Evolutionary conservation across 768 basidiomycete species (phyloP), one percentile per base, ranked within the genome.

Genomic region (Lanmaoa pseudosensibilis): DNA sequence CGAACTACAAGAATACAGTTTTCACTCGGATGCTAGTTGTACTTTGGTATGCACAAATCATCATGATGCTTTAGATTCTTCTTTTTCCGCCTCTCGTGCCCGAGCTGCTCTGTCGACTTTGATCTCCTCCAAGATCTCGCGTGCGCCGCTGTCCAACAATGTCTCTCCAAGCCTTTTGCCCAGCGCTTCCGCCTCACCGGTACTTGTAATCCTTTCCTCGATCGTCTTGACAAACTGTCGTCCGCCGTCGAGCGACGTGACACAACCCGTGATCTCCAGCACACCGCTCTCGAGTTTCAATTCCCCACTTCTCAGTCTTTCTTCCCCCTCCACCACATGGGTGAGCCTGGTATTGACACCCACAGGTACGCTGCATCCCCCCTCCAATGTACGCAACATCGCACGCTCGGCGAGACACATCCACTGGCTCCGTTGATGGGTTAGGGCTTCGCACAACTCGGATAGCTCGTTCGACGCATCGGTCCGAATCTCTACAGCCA

Each of bases 281-380:
- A 64, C 72, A 2, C 69, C 77, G 33, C 69, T 75, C 54, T 65
- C 57, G 2, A 72, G 34, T 23, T 67, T 69, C 38, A 59, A 5
- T 18, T 68, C 74, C 0, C 72, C 77, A 25, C 68, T 75, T 46
- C 55, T 57, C 58, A 68, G 50, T 40, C 67, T 67, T 12, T 73
- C 70, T 5, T 69, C 59, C n/a, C 74, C 72, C 38, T 65, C 65
- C 13, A 65, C 64, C 6, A 62, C 59, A 12, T 68, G 65, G 16
- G 72, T 70, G 54, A 88, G 70, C 45, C 69, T 73, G 30, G 84
- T 86, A 49, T 79, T 76, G 30, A 92, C 87, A 4, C 95, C 96
- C 16, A 99, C 94, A 3, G 96, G 96, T 0, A 99, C 95, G 58
- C 92, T 94, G 74, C 97, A 99, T 25, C 97, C 97, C 30, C 97